Base-by-base conservation (phyloP, 768 basidiomycete species). In the Heimioporus sp. region DNA sequence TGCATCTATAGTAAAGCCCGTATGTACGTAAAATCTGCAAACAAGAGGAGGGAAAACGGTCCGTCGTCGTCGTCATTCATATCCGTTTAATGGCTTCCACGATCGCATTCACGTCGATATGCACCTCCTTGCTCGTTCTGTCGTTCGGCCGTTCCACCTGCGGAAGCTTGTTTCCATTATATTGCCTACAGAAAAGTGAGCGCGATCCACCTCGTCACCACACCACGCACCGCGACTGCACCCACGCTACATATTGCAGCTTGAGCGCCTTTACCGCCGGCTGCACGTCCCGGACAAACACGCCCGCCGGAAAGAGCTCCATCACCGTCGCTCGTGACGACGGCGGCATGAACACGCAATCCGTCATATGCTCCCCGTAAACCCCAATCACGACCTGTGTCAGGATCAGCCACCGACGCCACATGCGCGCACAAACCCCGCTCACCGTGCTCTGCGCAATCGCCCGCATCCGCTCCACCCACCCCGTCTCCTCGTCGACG, bases 301-400 rank as follows among this genome's bases (percentile, higher is more conserved):
- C 76, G n/a, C 78, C 79, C 3, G 77, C 72, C 17, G 83, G 86
- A 70, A 88, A 91, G 60, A 92, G 76, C 69, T 94, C 91, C 72
- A 92, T 80, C 34, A 92, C 73, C 4, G 84, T 82, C 19, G 87
- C 76, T 21, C 78, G 73, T 15, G 74, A 59, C 21, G 81, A 79
- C 5, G 79, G 79, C 52, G 79, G 80, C 80, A 92, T 83, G 72
- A 84, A 91, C 15, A 87, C 67, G 49, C 80, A 68, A 63, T 92
- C 88, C 56, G 87, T 73, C 28, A 91, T 76, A 55, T 84, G 79
- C 46, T 72, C 62, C 4, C 86, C 80, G 58, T 82, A 73, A 16
- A 81, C 78, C 36, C 86, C 83, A 35, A 89, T 56, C 30, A 87
- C 67, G 51, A 88, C 68, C 86, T 87, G 46, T 21, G 19, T 28